Conservation (phyloP, 2,329 filamentous ascomycete genomes). For the Phyllosticta capitalensis region DNA sequence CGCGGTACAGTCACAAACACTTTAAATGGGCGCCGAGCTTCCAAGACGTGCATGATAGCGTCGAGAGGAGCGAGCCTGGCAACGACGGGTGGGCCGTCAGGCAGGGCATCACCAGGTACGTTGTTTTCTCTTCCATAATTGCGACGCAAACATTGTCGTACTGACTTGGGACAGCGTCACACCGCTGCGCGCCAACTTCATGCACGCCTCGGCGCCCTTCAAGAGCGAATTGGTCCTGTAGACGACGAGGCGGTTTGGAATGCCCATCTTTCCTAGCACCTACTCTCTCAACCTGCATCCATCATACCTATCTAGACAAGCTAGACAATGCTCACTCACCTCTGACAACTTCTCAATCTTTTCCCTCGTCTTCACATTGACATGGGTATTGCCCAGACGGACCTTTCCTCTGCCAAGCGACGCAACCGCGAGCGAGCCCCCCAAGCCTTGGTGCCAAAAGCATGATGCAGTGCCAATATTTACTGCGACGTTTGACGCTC, state of each 20-base stretch:
- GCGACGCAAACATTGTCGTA: background rate
- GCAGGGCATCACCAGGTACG: constrained; percentile 74
- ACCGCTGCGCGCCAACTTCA: constrained; percentile 85
- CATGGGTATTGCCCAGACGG: background rate
- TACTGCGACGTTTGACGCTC: background rate
- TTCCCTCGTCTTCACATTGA: background rate
- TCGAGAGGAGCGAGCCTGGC: constrained; percentile 63
- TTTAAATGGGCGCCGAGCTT: constrained; percentile 94
- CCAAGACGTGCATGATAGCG: constrained; percentile 75
- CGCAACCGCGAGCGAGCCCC: background rate
- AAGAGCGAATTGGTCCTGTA: constrained; percentile 70
- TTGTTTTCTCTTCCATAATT: constrained; percentile 12
- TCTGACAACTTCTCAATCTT: too few relatives aligned
- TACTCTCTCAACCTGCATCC: background rate
- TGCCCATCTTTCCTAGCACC: background rate
- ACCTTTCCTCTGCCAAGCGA: background rate
- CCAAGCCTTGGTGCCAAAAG: background rate
- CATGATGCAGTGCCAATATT: background rate
- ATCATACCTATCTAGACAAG: background rate
- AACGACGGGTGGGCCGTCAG: constrained; percentile 92
- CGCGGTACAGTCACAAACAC: constrained; percentile 64
- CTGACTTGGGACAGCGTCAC: constrained; percentile 55
- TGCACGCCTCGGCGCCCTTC: constrained; percentile 56
- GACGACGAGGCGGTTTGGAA: background rate
- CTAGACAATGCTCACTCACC: background rate